Conservation (phyloP, 163 green algal species). For the Scenedesmus sp. region DNA sequence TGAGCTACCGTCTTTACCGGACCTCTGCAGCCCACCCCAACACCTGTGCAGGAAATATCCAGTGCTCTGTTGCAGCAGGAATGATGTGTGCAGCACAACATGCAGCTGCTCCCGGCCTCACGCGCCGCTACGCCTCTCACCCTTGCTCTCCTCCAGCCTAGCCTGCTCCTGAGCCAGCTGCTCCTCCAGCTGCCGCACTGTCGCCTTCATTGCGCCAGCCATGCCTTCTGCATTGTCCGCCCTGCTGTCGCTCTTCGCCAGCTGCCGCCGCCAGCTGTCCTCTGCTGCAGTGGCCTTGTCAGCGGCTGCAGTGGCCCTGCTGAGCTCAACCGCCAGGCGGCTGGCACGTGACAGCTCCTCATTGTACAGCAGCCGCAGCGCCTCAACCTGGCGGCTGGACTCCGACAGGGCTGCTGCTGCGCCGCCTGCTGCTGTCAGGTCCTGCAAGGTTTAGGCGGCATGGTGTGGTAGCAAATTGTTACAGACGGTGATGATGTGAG, state of each 20-base stretch:
- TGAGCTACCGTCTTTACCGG: too few species aligned
- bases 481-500: background rate
- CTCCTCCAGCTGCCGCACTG: conserved; percentile 26
- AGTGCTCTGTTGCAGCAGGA: too few species aligned
- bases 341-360: conserved; percentile 49
- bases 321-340: conserved; percentile 47
- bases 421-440: background rate
- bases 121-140: background rate
- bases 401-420: conserved; percentile 29
- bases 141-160: background rate
- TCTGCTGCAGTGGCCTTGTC: conserved; percentile 36
- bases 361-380: conserved; percentile 46
- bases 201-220: conserved; percentile 35
- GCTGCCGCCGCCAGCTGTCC: conserved; percentile 13
- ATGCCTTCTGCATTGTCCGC: conserved; percentile 44
- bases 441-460: background rate
- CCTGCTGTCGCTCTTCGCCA: conserved; percentile 27
- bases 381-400: conserved; percentile 15
- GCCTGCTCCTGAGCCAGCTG: background rate
- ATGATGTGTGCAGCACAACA: too few species aligned
- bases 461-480: too few species aligned
- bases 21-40: too few species aligned
- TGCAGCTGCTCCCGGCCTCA: too few species aligned
- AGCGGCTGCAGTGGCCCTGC: conserved; percentile 23
- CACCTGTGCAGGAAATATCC: too few species aligned